Percentiles rank a stretch among this genome's conserved stretches.
Evolutionary conservation across 441 rosid genomes (phyloP).

Genomic region (Brassica hybrid): DNA sequence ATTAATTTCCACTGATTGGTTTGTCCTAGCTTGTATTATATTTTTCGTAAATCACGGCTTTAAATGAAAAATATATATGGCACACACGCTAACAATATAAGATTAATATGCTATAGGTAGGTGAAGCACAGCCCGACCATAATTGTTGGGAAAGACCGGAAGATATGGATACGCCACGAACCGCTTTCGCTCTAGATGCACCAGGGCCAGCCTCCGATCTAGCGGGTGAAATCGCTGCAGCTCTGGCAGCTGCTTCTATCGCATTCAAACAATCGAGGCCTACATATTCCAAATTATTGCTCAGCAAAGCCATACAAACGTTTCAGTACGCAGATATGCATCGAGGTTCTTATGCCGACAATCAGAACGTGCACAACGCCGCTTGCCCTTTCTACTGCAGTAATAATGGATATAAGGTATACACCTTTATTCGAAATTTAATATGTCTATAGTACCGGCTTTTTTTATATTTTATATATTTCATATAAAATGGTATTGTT

Average conservation of each 20-base stretch:
- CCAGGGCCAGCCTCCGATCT: conserved; percentile 51
- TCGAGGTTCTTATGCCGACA: conserved; percentile 88
- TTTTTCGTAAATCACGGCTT: not conserved
- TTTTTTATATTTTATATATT: not conserved
- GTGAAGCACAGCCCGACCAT: conserved; percentile 48
- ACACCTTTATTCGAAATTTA: not conserved
- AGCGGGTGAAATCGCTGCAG: conserved; percentile 52
- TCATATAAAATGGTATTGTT: not conserved
- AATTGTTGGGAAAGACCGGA: conserved; percentile 57
- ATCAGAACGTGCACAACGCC: conserved; percentile 51
- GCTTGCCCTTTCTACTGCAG: conserved; percentile 96
- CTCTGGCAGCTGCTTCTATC: conserved; percentile 52
- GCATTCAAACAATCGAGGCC: conserved; percentile 31
- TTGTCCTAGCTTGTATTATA: not conserved
- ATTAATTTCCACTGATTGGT: conserved; percentile 2
- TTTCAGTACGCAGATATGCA: conserved; percentile 74
- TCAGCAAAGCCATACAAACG: conserved; percentile 43
- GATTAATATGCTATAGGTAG: conserved; percentile 38
- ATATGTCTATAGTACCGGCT: not conserved
- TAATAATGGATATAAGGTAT: conserved; percentile 79
- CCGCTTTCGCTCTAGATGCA: conserved; percentile 44
- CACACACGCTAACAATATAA: not conserved
- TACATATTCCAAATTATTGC: conserved; percentile 23
- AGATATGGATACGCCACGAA: conserved; percentile 57
- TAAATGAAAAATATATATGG: not conserved